Evolutionary conservation across 352 stramenopile species (phyloP), one percentile per base, ranked within the genome.

Genomic region (Pythium scleroteichum): DNA sequence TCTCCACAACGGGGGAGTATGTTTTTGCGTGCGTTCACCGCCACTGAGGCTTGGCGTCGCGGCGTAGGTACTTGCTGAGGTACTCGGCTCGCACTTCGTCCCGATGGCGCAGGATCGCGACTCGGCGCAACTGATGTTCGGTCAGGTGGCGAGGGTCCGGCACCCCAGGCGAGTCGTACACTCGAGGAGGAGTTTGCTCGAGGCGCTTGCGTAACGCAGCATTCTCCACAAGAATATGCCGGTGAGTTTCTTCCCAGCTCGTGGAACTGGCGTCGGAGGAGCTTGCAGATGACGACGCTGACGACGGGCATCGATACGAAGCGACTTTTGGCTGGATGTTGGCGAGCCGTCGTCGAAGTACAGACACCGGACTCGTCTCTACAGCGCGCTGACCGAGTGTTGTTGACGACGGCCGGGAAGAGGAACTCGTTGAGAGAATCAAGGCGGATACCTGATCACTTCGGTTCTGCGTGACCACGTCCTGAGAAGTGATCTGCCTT

Each of bases 51-150:
- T 51, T 23, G 19, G 16, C 16, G 4, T 49, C 19, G 20, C 41
- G 2, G 39, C 24, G 20, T 22, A 44, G 41, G n/a, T 24, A 40
- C 24, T 5, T 35, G 29, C 10, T 35, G 29, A 35, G 5, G 29
- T 32, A 35, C 6, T 48, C 27, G 33, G 35, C 44, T 4, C 44
- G 54, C 27, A 54, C 26, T 0, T 46, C 42, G 19, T 62, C 54
- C 19, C 54, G 44, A 44, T 62, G 54, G 23, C 24, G 54, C 22
- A 62, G 17, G 45, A 62, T 62, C 35, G 54, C 54, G 20, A 53
- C 14, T 20, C 54, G 54, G 5, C 54, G 54, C 54, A 62, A 48
- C 24, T 62, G 54, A 14, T 62, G 54, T 7, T 62, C 22, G 45
- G 19, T 62, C 33, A 62, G 35, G 24, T 32, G 27, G 4, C 54